Evolutionary conservation across 129 eudicot species (phyloP).

Genomic region (Mikania micrantha): DNA sequence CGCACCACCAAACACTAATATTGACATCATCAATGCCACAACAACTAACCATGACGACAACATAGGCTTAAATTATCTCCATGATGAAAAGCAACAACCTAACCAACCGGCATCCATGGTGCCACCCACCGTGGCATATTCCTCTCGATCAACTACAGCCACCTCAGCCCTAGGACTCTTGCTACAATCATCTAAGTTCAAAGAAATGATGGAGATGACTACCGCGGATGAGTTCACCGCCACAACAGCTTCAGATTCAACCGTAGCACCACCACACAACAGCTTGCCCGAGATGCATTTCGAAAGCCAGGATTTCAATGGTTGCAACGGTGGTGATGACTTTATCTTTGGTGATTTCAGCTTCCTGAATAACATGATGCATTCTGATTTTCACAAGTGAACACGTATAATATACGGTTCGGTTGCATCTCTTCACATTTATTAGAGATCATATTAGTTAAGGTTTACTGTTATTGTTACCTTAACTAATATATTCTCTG

Average conservation of each 20-base stretch:
- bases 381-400: conserved; percentile 44
- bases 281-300: conserved; percentile 52
- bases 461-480: no score
- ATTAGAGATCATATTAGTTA: no score
- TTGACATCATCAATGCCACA: conserved; percentile 16
- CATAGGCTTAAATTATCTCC: conserved; percentile 23
- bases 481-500: no score
- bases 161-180: conserved; percentile 79
- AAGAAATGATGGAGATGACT: conserved; percentile 89
- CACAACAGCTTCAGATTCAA: conserved; percentile 25
- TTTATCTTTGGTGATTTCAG: conserved; percentile 51
- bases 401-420: no score
- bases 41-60: conserved; percentile 3
- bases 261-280: conserved; percentile 20
- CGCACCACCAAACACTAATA: conserved; percentile 25
- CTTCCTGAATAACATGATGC: conserved; percentile 58
- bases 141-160: conserved; percentile 45
- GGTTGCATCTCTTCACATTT: no score
- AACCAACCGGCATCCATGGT: neutral
- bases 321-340: conserved; percentile 50
- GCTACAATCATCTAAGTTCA: conserved; percentile 73
- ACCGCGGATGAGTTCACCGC: conserved; percentile 48
- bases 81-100: conserved; percentile 1
- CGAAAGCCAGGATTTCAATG: conserved; percentile 36
- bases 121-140: conserved; percentile 20